Percentiles rank a stretch among this genome's conserved stretches.
These are phyloP conservation scores for Beauveria pseudobassiana DNA, from an alignment of 2,329 filamentous ascomycete genomes.

Conservation along the genomic window DNA sequence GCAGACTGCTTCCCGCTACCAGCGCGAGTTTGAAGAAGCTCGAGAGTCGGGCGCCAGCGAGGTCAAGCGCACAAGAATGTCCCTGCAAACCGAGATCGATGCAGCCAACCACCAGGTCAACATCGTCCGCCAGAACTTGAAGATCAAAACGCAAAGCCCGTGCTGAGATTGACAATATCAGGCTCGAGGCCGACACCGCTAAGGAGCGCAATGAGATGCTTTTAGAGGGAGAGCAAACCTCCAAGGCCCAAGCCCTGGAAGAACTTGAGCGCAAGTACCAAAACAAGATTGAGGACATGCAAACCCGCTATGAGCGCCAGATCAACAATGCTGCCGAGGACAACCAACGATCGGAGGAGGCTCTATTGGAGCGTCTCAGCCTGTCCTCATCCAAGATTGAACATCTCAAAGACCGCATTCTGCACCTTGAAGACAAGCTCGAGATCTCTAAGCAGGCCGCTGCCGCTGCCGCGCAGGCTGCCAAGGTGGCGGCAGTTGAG, in stretches of 20 bases:
- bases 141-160: conserved; percentile 64
- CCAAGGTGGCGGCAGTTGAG: conserved; percentile 48
- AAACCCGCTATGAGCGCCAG: conserved; percentile 66
- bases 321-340: conserved; percentile 72
- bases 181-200: conserved; percentile 70
- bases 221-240: conserved; percentile 70
- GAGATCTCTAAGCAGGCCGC: conserved; percentile 85
- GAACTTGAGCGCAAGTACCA: conserved; percentile 52
- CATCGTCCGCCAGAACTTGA: conserved; percentile 76
- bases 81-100: conserved; percentile 76
- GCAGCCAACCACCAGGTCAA: conserved; percentile 80
- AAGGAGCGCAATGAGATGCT: conserved; percentile 78
- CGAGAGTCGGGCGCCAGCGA: conserved; percentile 73
- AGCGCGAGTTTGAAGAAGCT: conserved; percentile 79
- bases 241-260: conserved; percentile 50
- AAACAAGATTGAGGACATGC: conserved; percentile 65
- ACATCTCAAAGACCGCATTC: conserved; percentile 77
- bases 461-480: conserved; percentile 71
- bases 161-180: conserved; percentile 67
- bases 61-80: conserved; percentile 69
- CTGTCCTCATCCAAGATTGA: conserved; percentile 78
- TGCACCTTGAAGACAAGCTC: conserved; percentile 82
- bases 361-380: conserved; percentile 72
- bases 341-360: conserved; percentile 69
- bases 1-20: conserved; percentile 57